A percentile compares a stretch with the other conserved stretches of the same genome.
Evolutionary conservation across 495 filamentous ascomycete genomes (phyloP).

Genomic region (Penicillium lagena): DNA sequence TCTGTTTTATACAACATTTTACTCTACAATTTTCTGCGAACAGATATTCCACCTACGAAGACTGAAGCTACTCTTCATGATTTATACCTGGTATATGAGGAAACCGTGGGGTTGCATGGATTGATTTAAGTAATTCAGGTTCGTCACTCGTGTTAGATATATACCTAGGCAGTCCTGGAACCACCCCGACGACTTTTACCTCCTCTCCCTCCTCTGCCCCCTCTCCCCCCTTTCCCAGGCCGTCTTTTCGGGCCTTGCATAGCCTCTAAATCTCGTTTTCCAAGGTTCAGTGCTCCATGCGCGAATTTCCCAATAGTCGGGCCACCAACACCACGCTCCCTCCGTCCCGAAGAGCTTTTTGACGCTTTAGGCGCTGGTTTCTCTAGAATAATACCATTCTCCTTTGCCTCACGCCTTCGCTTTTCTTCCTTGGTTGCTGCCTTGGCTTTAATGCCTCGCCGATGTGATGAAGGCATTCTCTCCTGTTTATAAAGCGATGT

Average conservation of each 20-base stretch:
- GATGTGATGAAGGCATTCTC: constrained; percentile 77
- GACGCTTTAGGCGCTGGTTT: constrained; percentile 43
- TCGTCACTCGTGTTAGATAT: too few species aligned
- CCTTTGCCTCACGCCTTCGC: constrained; percentile 69
- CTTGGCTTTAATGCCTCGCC: constrained; percentile 70
- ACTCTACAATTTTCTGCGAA: too few species aligned
- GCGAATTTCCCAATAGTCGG: constrained; percentile 75
- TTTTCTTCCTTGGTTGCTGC: constrained; percentile 57
- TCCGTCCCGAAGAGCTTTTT: constrained; percentile 35
- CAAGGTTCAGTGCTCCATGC: constrained; percentile 72
- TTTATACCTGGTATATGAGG: too few species aligned
- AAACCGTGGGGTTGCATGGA: too few species aligned
- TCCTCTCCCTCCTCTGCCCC: constrained; percentile 21
- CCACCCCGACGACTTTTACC: constrained; percentile 4
- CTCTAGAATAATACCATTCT: constrained; percentile 90
- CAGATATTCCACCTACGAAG: too few species aligned
- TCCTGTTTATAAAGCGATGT: constrained; percentile 62
- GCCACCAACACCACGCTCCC: constrained; percentile 63
- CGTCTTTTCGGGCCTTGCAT: constrained; percentile 47
- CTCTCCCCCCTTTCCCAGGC: constrained; percentile 23
- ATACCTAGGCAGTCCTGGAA: neutral
- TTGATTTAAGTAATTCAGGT: too few species aligned
- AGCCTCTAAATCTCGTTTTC: constrained; percentile 63
- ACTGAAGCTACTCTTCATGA: too few species aligned
- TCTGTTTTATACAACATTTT: too few species aligned